These are phyloP conservation scores for Galerina sulciceps DNA, from an alignment of 768 basidiomycete species.

Conservation along the genomic window DNA sequence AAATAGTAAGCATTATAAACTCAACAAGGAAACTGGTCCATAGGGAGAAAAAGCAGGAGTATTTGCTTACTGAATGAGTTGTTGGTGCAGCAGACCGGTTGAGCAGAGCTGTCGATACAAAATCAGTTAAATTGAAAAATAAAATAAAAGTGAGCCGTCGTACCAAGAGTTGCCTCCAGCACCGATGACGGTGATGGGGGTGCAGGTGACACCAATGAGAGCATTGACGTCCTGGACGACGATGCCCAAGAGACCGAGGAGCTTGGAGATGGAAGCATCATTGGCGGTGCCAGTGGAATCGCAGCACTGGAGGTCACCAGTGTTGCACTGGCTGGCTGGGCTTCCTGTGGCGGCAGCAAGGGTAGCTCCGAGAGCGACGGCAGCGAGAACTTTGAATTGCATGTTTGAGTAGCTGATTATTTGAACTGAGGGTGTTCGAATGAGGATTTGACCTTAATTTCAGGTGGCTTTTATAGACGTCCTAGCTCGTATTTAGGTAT, in stretches of 20 bases:
- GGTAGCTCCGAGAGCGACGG: conserved; percentile 11
- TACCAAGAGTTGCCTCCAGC: conserved; percentile 15
- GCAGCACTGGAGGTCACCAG: conserved; percentile 31
- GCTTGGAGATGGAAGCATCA: conserved; percentile 11
- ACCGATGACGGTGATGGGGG: conserved; percentile 19
- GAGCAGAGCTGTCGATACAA: background rate
- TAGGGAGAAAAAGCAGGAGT: no score
- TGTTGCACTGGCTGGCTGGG: conserved; percentile 24
- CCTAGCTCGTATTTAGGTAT: background rate
- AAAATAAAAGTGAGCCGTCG: background rate
- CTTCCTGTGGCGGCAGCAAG: conserved; percentile 21
- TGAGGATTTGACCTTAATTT: background rate
- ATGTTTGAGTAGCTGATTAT: conserved; percentile 9
- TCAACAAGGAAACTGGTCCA: background rate
- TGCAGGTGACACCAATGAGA: conserved; percentile 18
- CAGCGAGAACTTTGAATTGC: conserved; percentile 17
- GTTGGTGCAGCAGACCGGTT: conserved; percentile 7
- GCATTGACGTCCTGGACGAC: conserved; percentile 14
- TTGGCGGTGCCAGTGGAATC: conserved; percentile 12
- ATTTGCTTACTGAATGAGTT: conserved; percentile 2
- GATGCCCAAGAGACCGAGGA: conserved; percentile 27
- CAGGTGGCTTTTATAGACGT: background rate
- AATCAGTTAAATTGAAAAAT: background rate
- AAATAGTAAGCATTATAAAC: background rate
- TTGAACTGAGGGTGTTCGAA: conserved; percentile 11